Evolutionary conservation across 2,329 filamentous ascomycete species (phyloP).

Genomic region (Endothia cerciana): DNA sequence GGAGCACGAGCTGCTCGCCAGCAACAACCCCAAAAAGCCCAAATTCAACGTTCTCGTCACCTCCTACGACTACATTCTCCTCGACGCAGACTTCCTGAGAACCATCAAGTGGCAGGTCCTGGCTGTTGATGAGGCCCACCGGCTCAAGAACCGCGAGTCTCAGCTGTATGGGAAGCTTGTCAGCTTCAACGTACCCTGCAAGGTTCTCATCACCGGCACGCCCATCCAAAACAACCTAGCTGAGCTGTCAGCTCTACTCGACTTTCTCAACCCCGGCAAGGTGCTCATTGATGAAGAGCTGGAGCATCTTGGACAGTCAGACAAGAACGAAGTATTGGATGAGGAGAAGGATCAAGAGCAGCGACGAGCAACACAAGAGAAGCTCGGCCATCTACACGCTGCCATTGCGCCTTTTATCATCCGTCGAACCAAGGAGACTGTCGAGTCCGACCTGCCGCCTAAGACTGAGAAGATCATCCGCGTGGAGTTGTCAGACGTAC

Average conservation of each 20-base stretch:
- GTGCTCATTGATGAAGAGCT: constrained; percentile 90
- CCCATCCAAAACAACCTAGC: constrained; percentile 97
- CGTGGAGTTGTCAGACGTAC: constrained; percentile 93
- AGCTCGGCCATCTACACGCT: constrained; percentile 82
- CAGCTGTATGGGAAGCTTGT: constrained; percentile 86
- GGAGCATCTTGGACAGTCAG: constrained; percentile 66
- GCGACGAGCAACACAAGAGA: constrained; percentile 80
- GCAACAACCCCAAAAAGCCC: constrained; percentile 83
- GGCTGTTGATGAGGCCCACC: constrained; percentile 94
- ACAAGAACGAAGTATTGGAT: constrained; percentile 36
- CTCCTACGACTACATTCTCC: constrained; percentile 94
- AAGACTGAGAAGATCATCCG: constrained; percentile 99
- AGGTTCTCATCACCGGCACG: constrained; percentile 92
- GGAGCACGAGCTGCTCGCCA: constrained; percentile 85
- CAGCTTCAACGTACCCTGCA: constrained; percentile 85
- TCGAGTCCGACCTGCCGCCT: constrained; percentile 92
- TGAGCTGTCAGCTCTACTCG: constrained; percentile 88
- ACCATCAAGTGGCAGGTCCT: constrained; percentile 98
- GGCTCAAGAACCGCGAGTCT: constrained; percentile 93
- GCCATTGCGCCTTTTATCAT: constrained; percentile 94
- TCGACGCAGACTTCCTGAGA: constrained; percentile 81
- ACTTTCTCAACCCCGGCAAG: constrained; percentile 96
- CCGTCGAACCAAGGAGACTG: constrained; percentile 93
- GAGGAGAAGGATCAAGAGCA: constrained; percentile 41
- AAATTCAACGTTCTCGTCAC: constrained; percentile 99